These are phyloP conservation scores for Spathaspora passalidarum DNA, from an alignment of 805 yeast species.

Conservation along the genomic window DNA sequence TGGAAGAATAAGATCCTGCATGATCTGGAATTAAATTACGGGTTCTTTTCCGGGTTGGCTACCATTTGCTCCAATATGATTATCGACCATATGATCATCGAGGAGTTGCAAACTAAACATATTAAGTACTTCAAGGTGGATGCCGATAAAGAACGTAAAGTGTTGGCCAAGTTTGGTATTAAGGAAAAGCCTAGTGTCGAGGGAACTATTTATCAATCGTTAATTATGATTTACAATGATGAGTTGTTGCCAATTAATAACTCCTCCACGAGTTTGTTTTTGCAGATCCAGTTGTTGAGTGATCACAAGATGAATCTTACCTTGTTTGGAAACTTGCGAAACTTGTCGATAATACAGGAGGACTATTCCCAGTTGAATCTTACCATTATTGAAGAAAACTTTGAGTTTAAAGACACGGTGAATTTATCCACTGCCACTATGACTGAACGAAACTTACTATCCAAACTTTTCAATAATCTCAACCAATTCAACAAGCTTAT, in stretches of 20 bases:
- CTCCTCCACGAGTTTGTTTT: slow-evolving; percentile 31
- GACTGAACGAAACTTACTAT: slow-evolving; percentile 16
- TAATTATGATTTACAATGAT: slow-evolving; percentile 22
- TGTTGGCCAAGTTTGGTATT: slow-evolving; percentile 18
- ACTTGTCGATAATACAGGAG: slow-evolving; percentile 19
- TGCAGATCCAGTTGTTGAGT: slow-evolving; percentile 25
- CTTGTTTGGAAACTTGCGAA: slow-evolving; percentile 24
- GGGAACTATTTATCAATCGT: slow-evolving; percentile 18
- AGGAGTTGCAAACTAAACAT: slow-evolving; percentile 42
- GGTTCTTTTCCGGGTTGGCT: slow-evolving; percentile 38
- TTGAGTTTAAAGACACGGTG: slow-evolving; percentile 27
- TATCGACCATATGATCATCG: slow-evolving; percentile 50
- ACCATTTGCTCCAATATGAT: slow-evolving; percentile 45
- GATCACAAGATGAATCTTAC: slow-evolving; percentile 22
- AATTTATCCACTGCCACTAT: slow-evolving; percentile 14
- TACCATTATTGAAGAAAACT: slow-evolving; percentile 19
- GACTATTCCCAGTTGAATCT: slow-evolving; percentile 20
- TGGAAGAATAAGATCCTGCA: slow-evolving; percentile 41
- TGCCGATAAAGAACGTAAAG: slow-evolving; percentile 11
- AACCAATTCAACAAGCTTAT: slow-evolving; percentile 30
- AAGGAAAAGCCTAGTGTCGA: slow-evolving; percentile 3
- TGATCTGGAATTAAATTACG: slow-evolving; percentile 17
- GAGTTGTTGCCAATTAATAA: slow-evolving; percentile 31
- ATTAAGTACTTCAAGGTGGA: slow-evolving; percentile 33
- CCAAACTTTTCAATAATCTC: slow-evolving; percentile 25